These are phyloP conservation scores for Pseudogymnoascus sp. DNA, from an alignment of 2,329 filamentous ascomycete species.

Conservation along the genomic window DNA sequence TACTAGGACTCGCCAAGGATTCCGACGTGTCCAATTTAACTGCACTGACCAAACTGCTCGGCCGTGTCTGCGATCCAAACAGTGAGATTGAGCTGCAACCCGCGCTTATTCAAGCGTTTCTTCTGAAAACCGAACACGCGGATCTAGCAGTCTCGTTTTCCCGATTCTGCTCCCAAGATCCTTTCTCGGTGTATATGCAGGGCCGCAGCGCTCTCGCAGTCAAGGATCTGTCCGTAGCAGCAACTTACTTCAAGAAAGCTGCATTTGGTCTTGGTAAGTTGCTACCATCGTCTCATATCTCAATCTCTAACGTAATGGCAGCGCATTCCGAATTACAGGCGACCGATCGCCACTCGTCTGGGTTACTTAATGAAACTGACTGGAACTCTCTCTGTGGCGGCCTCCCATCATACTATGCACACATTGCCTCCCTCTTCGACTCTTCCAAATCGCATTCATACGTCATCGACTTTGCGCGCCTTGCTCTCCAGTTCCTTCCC, in stretches of 20 bases:
- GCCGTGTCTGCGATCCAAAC: constrained; percentile 57
- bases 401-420: constrained; percentile 76
- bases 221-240: constrained; percentile 67
- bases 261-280: constrained; percentile 74
- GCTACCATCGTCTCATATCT: neutral
- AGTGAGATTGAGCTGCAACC: constrained; percentile 61
- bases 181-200: constrained; percentile 74
- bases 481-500: constrained; percentile 62
- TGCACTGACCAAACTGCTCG: constrained; percentile 60
- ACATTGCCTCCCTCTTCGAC: constrained; percentile 79
- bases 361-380: constrained; percentile 70
- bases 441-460: constrained; percentile 68
- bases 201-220: constrained; percentile 70
- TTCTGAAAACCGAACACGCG: constrained; percentile 53
- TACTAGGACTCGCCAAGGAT: constrained; percentile 53
- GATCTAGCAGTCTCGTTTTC: constrained; percentile 54
- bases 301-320: constrained; percentile 19
- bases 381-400: constrained; percentile 65
- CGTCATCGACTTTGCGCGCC: constrained; percentile 74
- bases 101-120: constrained; percentile 54
- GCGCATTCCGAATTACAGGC: constrained; percentile 24
- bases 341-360: constrained; percentile 49
- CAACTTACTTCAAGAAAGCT: constrained; percentile 72
- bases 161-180: constrained; percentile 50
- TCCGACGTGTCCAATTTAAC: constrained; percentile 48